Conservation (phyloP, 768 basidiomycete genomes). For the Gyrodon lividus region DNA sequence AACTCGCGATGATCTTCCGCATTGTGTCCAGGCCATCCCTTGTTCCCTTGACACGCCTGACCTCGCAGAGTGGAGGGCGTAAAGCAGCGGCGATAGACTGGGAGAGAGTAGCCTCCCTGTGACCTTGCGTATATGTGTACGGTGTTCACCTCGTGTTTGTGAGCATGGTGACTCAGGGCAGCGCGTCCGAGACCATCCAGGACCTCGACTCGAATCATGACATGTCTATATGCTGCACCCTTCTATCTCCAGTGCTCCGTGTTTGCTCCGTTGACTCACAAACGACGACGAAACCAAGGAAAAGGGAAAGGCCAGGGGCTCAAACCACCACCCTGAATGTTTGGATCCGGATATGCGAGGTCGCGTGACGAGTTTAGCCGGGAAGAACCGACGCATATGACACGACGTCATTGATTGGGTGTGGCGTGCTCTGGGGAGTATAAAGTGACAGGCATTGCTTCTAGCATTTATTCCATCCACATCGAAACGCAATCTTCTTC, state of each 20-base stretch:
- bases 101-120: slow-evolving; percentile 21
- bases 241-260: neutral
- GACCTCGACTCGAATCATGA: too few species aligned
- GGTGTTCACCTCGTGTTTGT: neutral
- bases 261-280: neutral
- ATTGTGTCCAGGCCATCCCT: slow-evolving; percentile 48
- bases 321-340: too few species aligned
- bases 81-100: slow-evolving; percentile 21
- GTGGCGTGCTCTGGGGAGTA: slow-evolving; percentile 18
- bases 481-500: slow-evolving; percentile 1
- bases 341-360: slow-evolving; percentile 4
- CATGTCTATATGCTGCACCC: neutral
- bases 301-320: too few species aligned
- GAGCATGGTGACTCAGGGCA: too few species aligned
- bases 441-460: slow-evolving; percentile 23
- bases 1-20: neutral
- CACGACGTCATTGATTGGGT: slow-evolving; percentile 21
- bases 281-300: too few species aligned
- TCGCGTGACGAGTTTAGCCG: slow-evolving; percentile 32
- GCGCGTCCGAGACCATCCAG: too few species aligned
- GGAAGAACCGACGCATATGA: slow-evolving; percentile 7
- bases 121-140: slow-evolving; percentile 3
- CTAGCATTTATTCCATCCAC: neutral
- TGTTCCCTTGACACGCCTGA: slow-evolving; percentile 44
- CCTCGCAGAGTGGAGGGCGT: slow-evolving; percentile 10